These are phyloP conservation scores for Trypanosomatidae sp. DNA, from an alignment of 208 protist genomes.

Conservation along the genomic window DNA sequence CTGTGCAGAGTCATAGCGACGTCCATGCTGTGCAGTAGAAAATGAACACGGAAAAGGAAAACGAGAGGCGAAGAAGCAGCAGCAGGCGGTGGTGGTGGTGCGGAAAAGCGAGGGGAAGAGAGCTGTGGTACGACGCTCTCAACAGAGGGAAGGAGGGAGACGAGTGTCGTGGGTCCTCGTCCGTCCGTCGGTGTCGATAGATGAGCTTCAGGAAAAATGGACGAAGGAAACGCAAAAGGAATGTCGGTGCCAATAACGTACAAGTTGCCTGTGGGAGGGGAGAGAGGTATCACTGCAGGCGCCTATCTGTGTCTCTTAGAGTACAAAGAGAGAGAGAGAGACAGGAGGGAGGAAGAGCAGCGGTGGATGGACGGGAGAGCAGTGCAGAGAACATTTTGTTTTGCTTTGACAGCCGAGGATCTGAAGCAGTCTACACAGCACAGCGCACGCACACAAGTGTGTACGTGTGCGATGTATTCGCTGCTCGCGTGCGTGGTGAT, in stretches of 20 bases:
- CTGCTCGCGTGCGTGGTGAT: neutral
- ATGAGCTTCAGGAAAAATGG: neutral
- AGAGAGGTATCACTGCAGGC: no score
- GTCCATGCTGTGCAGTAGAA: neutral
- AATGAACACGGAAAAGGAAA: neutral
- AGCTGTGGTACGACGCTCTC: no score
- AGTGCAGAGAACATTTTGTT: neutral
- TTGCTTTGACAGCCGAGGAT: neutral
- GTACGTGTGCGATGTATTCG: neutral
- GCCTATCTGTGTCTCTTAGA: no score
- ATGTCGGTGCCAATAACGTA: no score
- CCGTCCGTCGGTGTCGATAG: neutral
- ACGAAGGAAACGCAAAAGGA: neutral
- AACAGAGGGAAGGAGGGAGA: neutral
- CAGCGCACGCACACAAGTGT: neutral
- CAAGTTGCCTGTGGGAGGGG: no score
- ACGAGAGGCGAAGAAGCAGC: neutral
- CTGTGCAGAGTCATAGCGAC: neutral
- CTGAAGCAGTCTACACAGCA: neutral
- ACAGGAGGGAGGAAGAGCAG: neutral
- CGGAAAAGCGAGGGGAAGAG: neutral
- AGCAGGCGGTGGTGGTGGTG: neutral
- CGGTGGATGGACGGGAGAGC: neutral
- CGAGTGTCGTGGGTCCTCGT: neutral
- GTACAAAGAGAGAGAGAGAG: neutral